Conservation (phyloP, 352 stramenopile genomes). For the Phytophthora pluvialis region DNA sequence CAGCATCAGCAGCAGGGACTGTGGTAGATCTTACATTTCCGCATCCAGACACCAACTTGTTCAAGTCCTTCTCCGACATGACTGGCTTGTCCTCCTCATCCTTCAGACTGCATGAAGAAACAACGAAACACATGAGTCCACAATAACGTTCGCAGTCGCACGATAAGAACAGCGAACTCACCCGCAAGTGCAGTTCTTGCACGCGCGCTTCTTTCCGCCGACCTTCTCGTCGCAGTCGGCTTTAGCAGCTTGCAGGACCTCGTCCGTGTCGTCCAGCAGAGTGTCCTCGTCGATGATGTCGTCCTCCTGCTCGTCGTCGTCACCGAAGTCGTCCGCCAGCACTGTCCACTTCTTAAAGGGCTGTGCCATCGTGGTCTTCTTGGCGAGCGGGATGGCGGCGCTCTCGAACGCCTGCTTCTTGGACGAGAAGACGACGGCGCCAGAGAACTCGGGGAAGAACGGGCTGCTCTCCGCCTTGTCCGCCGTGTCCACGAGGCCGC, state of each 20-base stretch:
- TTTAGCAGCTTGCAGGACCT: slow-evolving; percentile 76
- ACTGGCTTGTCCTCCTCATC: slow-evolving; percentile 75
- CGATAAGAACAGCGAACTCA: slow-evolving; percentile 27
- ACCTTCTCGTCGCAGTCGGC: slow-evolving; percentile 80
- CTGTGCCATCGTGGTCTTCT: slow-evolving; percentile 40
- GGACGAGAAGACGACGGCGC: slow-evolving; percentile 51
- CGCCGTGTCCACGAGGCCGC: slow-evolving; percentile 68
- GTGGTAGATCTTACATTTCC: slow-evolving; percentile 64
- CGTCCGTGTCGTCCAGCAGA: slow-evolving; percentile 83
- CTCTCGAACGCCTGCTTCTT: slow-evolving; percentile 74
- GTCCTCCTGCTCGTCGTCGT: slow-evolving; percentile 62
- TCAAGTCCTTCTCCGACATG: slow-evolving; percentile 75
- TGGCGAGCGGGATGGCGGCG: slow-evolving; percentile 60
- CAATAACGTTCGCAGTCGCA: neutral
- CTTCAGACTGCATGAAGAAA: slow-evolving; percentile 52
- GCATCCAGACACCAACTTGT: slow-evolving; percentile 82
- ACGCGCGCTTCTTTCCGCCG: slow-evolving; percentile 92
- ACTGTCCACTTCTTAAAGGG: slow-evolving; percentile 76
- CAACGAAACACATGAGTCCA: slow-evolving; percentile 4
- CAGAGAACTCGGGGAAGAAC: slow-evolving; percentile 55
- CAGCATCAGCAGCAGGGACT: neutral
- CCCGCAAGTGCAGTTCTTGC: slow-evolving; percentile 98
- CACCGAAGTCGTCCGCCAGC: slow-evolving; percentile 66
- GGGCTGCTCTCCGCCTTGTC: slow-evolving; percentile 41
- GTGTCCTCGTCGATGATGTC: slow-evolving; percentile 88